phyloP scores from a whole-genome alignment of 768 basidiomycete genomes.

The Cystofilobasidium macerans region DNA sequence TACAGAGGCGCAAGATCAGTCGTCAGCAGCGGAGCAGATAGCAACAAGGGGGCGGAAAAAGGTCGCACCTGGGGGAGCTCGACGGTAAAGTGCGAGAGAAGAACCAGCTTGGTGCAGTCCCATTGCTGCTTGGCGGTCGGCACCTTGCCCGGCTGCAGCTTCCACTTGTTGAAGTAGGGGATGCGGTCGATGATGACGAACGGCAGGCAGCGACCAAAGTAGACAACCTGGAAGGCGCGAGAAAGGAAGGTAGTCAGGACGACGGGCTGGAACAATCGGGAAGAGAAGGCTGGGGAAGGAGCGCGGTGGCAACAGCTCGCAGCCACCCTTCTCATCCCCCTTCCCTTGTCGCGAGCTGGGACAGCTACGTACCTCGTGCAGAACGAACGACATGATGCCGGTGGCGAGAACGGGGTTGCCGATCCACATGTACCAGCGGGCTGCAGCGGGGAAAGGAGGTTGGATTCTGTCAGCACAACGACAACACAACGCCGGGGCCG shows the following conservation, averaged over 20 bases:
- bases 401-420: conserved; percentile 87
- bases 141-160: conserved; percentile 74
- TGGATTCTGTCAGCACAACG: background rate
- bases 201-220: conserved; percentile 88
- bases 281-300: background rate
- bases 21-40: no score
- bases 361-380: conserved; percentile 69
- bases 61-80: conserved; percentile 69
- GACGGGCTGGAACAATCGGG: no score
- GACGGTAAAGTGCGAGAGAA: conserved; percentile 89
- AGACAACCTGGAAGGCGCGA: conserved; percentile 55
- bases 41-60: no score
- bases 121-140: conserved; percentile 76
- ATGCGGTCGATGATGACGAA: conserved; percentile 93
- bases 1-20: conserved; percentile 69
- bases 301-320: no score
- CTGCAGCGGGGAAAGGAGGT: background rate
- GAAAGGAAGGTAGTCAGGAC: conserved; percentile 11
- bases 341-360: no score
- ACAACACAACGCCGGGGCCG: background rate
- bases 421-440: conserved; percentile 65
- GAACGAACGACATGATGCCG: conserved; percentile 76
- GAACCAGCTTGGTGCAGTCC: conserved; percentile 88
- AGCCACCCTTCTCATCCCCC: no score
- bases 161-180: conserved; percentile 88